Evolutionary conservation across 2,329 filamentous ascomycete genomes (phyloP).

Genomic region (Cadophora malorum): DNA sequence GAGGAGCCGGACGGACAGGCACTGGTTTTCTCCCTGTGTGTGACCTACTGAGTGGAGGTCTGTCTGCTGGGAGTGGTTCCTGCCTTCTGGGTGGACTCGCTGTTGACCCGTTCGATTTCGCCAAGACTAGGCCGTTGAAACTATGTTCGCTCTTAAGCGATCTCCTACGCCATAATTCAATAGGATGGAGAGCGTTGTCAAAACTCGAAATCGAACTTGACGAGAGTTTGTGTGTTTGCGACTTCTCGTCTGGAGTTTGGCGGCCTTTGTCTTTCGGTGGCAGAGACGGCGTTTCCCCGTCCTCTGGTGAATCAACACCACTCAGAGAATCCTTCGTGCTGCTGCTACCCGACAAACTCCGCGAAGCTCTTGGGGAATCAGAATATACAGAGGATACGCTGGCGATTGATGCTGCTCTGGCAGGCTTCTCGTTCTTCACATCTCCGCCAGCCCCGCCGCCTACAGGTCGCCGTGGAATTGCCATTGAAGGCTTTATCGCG

Average conservation of each 20-base stretch:
- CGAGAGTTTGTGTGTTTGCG: constrained; percentile 29
- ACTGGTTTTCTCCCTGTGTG: constrained; percentile 35
- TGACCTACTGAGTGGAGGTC: too few relatives aligned
- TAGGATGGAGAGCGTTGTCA: constrained; percentile 33
- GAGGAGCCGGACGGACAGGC: constrained; percentile 40
- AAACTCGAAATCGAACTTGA: constrained; percentile 35
- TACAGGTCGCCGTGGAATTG: constrained; percentile 41
- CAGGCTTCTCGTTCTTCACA: constrained; percentile 16
- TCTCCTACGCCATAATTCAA: constrained; percentile 43
- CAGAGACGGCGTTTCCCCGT: constrained; percentile 34
- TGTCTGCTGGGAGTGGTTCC: constrained; percentile 13
- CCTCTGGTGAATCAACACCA: constrained; percentile 38
- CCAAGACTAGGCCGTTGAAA: constrained; percentile 42
- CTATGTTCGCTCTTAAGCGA: constrained; percentile 40
- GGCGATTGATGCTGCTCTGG: constrained; percentile 32
- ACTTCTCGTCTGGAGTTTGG: constrained; percentile 10
- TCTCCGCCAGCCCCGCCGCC: constrained; percentile 25
- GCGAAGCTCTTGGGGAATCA: constrained; percentile 36
- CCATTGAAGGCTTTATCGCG: constrained; percentile 28
- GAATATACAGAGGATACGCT: constrained; percentile 41
- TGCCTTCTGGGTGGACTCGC: constrained; percentile 37
- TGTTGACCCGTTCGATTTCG: constrained; percentile 44
- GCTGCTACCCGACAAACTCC: constrained; percentile 36
- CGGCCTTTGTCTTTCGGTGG: constrained; percentile 36
- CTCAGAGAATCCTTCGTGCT: constrained; percentile 38